Base-by-base conservation (phyloP, 306 rosid species). In the Lathyrus oleraceus region DNA sequence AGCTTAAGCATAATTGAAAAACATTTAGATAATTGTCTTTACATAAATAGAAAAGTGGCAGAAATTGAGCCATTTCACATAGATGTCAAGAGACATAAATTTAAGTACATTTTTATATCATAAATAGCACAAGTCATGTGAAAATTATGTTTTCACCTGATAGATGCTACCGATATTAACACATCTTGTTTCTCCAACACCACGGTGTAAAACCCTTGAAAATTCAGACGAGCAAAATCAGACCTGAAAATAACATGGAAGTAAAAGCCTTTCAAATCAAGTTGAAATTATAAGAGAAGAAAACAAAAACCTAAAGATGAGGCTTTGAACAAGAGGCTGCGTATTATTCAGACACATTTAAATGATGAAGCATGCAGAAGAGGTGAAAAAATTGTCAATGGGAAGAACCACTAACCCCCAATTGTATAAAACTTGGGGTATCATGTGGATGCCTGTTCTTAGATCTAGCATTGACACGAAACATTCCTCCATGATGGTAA, bases 361-460 rank as follows among this genome's bases (percentile, higher is more conserved):
- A 36, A 59, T 17, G 51, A 45, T 1, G 27, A 59, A 36, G 27
- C 39, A 61, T 14, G 23, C 27, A 40, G 11, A 35, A 57, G n/a
- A 65, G 69, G 63, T 63, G 51, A 40, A 5, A 70, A 61, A 67
- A 20, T 32, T 70, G 65, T 21, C 61, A 39, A 44, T 77, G 59
- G 15, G 61, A 77, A 53, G 73, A 76, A 43, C 65, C 19, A 81
- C 97, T 80, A 60, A 94, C 97, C 96, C 93, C 98, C 97, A 87
- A 68, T 87, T 90, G 85, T 90, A 94, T 56, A 94, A 71, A 74
- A 81, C 83, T 60, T 94, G 98, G 70, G 98, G 98, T 80, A 94
- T 81, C 98, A 94, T 94, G 82, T 94, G 87, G 69, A 94, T 94
- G 81, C 98, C 98, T 20, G 98, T 94, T 87, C 97, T 83, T 45